These are phyloP conservation scores for Diaporthe vaccinii DNA, from an alignment of 2,329 filamentous ascomycete species.

Conservation along the genomic window DNA sequence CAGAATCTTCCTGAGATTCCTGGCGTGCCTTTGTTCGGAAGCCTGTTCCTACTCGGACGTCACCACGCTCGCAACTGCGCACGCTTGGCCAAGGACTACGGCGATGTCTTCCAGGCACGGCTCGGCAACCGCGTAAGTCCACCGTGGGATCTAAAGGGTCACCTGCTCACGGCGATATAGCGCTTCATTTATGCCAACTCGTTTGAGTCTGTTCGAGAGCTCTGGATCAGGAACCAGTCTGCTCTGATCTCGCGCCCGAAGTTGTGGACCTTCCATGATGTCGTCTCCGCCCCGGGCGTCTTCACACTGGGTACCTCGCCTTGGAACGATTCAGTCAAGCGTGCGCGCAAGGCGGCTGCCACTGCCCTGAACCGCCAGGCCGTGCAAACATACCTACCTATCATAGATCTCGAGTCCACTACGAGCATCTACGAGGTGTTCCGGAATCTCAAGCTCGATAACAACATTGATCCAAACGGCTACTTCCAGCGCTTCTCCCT, in stretches of 20 bases:
- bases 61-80: slow-evolving; percentile 8
- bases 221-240: slow-evolving; percentile 13
- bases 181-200: slow-evolving; percentile 9
- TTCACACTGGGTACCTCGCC: slow-evolving; percentile 13
- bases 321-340: background rate
- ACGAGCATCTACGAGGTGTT: background rate
- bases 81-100: slow-evolving; percentile 1
- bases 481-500: slow-evolving; percentile 3
- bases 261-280: background rate
- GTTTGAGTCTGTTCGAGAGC: slow-evolving; percentile 4
- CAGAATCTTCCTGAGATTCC: slow-evolving; percentile 3
- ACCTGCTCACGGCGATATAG: background rate
- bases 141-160: background rate
- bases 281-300: background rate
- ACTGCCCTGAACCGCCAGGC: slow-evolving; percentile 3
- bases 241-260: slow-evolving; percentile 8
- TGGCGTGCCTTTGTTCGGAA: background rate
- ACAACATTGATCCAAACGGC: slow-evolving; percentile 3
- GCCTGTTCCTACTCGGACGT: background rate
- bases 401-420: slow-evolving; percentile 1
- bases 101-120: slow-evolving; percentile 3
- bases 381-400: background rate
- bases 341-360: slow-evolving; percentile 1
- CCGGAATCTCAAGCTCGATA: background rate
- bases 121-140: slow-evolving; percentile 4